A percentile compares a stretch with the other conserved stretches of the same genome.
These are phyloP conservation scores for Apiospora saccharicola DNA, from an alignment of 2,329 filamentous ascomycete genomes.

Conservation along the genomic window DNA sequence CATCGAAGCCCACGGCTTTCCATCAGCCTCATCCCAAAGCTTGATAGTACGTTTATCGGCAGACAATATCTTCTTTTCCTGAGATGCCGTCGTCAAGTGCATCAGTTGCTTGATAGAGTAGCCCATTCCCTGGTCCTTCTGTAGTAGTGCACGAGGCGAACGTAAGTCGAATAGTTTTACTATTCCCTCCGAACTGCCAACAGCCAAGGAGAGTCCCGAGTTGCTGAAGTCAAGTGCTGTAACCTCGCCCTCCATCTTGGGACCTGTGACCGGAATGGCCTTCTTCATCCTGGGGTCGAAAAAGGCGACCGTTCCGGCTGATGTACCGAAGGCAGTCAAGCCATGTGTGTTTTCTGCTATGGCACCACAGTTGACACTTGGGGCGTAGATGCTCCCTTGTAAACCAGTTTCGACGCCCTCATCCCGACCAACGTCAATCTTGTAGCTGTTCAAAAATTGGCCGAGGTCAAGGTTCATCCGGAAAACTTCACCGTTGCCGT, in stretches of 20 bases:
- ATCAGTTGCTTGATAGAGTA: constrained; percentile 88
- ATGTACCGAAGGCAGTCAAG: constrained; percentile 90
- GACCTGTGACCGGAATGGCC: constrained; percentile 76
- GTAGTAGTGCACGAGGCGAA: constrained; percentile 82
- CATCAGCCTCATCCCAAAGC: constrained; percentile 86
- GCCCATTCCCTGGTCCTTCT: constrained; percentile 95
- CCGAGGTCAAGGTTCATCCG: constrained; percentile 90
- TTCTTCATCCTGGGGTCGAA: constrained; percentile 86
- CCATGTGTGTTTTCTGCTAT: constrained; percentile 91
- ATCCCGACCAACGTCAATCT: constrained; percentile 88
- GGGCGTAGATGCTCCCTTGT: constrained; percentile 86
- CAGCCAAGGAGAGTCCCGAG: constrained; percentile 84
- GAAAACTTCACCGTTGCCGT: constrained; percentile 91
- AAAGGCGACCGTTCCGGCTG: constrained; percentile 93
- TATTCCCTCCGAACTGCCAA: constrained; percentile 86
- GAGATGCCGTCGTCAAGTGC: constrained; percentile 73
- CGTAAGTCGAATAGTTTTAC: constrained; percentile 92
- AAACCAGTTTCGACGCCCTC: constrained; percentile 76
- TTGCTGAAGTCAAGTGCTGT: constrained; percentile 88
- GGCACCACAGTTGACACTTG: constrained; percentile 85
- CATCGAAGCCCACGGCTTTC: constrained; percentile 92
- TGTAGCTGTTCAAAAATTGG: constrained; percentile 92
- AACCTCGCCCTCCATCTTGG: constrained; percentile 71
- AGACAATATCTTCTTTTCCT: constrained; percentile 87
- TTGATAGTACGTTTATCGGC: constrained; percentile 97